Conservation (phyloP, 2,329 filamentous ascomycete species). For the Nannizziopsis barbatae region DNA sequence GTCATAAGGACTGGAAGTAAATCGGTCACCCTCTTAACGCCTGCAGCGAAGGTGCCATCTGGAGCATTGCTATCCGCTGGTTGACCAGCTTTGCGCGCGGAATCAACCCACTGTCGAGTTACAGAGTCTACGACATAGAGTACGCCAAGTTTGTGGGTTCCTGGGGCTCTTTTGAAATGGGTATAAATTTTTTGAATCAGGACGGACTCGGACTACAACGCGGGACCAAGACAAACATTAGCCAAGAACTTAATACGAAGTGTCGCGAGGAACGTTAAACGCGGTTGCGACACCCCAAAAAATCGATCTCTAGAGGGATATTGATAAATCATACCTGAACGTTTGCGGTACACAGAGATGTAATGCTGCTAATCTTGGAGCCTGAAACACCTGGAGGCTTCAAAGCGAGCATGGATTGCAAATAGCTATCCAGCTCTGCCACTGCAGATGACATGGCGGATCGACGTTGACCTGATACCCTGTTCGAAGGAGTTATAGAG, state of each 20-base stretch:
- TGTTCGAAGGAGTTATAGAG: neutral
- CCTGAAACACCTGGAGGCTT: conserved; percentile 92
- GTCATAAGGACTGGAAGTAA: conserved; percentile 88
- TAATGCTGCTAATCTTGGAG: conserved; percentile 80
- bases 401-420: conserved; percentile 81
- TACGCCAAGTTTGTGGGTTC: conserved; percentile 94
- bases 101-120: conserved; percentile 96
- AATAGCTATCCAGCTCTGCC: conserved; percentile 77
- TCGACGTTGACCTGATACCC: conserved; percentile 7
- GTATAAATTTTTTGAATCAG: conserved; percentile 95
- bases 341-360: conserved; percentile 74
- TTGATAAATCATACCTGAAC: conserved; percentile 59
- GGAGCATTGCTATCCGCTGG: conserved; percentile 66
- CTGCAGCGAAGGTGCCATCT: conserved; percentile 88
- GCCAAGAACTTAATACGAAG: conserved; percentile 1
- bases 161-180: conserved; percentile 88
- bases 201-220: conserved; percentile 71
- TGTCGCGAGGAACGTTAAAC: neutral
- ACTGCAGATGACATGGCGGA: conserved; percentile 65
- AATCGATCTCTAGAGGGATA: conserved; percentile 6
- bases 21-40: conserved; percentile 93
- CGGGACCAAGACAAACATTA: conserved; percentile 20
- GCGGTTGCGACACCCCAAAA: neutral
- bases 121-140: conserved; percentile 99
- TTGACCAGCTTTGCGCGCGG: conserved; percentile 77